Conservation (phyloP, 495 filamentous ascomycete species). For the Aspergillus cavernicola region DNA sequence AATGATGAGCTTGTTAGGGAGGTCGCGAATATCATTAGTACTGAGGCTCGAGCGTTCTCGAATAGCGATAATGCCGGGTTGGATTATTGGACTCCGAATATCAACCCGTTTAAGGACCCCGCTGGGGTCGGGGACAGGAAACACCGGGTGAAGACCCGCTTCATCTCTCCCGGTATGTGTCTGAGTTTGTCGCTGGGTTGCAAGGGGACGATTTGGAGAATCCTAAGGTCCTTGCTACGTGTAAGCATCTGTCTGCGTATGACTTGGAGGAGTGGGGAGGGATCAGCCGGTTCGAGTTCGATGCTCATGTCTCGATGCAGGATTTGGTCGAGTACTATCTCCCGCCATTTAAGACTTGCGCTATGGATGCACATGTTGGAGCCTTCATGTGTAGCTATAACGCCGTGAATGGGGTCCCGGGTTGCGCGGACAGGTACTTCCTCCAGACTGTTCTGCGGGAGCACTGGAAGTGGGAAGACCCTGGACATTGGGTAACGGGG, state of each 20-base stretch:
- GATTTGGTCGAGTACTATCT: conserved; percentile 52
- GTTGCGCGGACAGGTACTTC: conserved; percentile 49
- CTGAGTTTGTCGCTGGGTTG: conserved; percentile 49
- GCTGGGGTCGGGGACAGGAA: conserved; percentile 55
- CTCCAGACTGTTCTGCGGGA: conserved; percentile 50
- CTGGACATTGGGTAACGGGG: conserved; percentile 46
- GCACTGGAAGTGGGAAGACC: conserved; percentile 43
- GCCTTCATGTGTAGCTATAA: conserved; percentile 56
- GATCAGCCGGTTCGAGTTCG: conserved; percentile 13
- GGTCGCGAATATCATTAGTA: conserved; percentile 51
- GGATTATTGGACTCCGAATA: conserved; percentile 60
- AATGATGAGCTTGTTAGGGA: conserved; percentile 48
- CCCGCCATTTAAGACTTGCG: conserved; percentile 46
- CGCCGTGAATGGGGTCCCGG: conserved; percentile 50
- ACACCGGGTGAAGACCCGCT: conserved; percentile 57
- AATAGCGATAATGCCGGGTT: conserved; percentile 50
- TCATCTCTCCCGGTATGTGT: conserved; percentile 48
- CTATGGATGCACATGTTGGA: conserved; percentile 47
- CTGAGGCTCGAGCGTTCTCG: conserved; percentile 56
- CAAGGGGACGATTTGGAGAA: conserved; percentile 38
- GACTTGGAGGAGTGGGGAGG: conserved; percentile 53
- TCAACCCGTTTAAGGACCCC: conserved; percentile 57
- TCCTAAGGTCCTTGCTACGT: conserved; percentile 49
- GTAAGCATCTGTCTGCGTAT: conserved; percentile 59
- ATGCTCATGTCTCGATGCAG: conserved; percentile 21